phyloP scores from a whole-genome alignment of 2,329 filamentous ascomycete species.

The Fusarium veterinarium region DNA sequence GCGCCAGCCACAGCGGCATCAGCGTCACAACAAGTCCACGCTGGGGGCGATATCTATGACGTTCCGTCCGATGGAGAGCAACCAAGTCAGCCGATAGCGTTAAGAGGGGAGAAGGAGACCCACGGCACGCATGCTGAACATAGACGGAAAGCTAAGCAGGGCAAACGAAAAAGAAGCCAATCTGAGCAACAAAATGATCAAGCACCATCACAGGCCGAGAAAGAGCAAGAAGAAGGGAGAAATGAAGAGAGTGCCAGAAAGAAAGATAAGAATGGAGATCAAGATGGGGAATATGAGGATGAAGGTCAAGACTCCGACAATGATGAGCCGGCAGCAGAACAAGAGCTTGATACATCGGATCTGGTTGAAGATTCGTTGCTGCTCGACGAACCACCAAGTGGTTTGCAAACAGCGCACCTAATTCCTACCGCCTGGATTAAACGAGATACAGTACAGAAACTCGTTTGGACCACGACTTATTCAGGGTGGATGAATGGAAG shows the following conservation, averaged over 20 bases:
- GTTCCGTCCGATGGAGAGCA: neutral
- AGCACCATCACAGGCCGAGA: neutral
- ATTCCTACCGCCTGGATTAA: constrained; percentile 11
- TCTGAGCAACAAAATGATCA: neutral
- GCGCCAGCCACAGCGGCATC: neutral
- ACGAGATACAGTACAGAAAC: constrained; percentile 4
- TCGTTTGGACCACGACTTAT: constrained; percentile 13
- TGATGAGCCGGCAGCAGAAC: neutral
- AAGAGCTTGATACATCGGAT: neutral
- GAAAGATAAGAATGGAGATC: neutral
- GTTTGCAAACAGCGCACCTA: neutral
- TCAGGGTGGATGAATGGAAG: constrained; percentile 28
- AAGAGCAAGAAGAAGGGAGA: neutral
- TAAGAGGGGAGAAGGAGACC: neutral
- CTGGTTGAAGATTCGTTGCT: constrained; percentile 35
- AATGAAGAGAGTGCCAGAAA: neutral
- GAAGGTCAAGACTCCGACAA: neutral
- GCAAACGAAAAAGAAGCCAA: neutral
- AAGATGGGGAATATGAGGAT: neutral
- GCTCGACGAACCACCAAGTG: constrained; percentile 21
- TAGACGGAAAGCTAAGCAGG: neutral
- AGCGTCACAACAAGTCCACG: neutral
- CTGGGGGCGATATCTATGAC: neutral
- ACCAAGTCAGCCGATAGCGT: neutral
- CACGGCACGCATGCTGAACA: neutral